A percentile compares a stretch with the other conserved stretches of the same genome.
Conservation (phyloP, 176 grass and related monocot species). For the Poa pratensis region DNA sequence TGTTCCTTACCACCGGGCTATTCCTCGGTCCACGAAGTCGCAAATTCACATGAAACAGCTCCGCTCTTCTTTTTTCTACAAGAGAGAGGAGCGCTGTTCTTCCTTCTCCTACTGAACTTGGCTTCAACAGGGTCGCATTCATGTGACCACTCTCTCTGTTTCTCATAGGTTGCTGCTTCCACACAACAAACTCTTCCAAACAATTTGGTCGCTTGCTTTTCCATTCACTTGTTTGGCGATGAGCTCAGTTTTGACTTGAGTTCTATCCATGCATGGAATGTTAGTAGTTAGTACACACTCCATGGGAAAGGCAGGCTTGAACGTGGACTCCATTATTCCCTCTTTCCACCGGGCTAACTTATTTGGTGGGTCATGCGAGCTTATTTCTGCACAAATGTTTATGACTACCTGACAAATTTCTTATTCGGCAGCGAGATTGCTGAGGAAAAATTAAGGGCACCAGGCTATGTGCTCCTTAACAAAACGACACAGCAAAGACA, state of each 20-base stretch:
- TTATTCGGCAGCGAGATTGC: not conserved
- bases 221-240: not conserved
- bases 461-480: not conserved
- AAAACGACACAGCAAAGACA: slow-evolving; percentile 3
- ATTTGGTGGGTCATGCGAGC: not conserved
- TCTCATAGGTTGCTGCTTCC: not conserved
- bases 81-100: not conserved
- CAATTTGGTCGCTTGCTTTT: slow-evolving; percentile 10
- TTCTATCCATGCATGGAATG: not conserved
- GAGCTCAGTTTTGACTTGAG: slow-evolving; percentile 22
- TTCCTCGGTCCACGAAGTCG: no score
- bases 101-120: slow-evolving; percentile 2
- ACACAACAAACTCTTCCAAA: not conserved
- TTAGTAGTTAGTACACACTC: not conserved
- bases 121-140: not conserved
- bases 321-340: not conserved
- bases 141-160: not conserved
- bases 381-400: not conserved
- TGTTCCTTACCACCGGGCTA: no score
- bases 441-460: not conserved
- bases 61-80: not conserved
- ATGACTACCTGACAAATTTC: not conserved
- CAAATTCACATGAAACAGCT: no score
- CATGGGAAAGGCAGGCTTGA: not conserved
- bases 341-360: not conserved